Evolutionary conservation across 257 asterid species (phyloP).

Genomic region (Echites panduratus): DNA sequence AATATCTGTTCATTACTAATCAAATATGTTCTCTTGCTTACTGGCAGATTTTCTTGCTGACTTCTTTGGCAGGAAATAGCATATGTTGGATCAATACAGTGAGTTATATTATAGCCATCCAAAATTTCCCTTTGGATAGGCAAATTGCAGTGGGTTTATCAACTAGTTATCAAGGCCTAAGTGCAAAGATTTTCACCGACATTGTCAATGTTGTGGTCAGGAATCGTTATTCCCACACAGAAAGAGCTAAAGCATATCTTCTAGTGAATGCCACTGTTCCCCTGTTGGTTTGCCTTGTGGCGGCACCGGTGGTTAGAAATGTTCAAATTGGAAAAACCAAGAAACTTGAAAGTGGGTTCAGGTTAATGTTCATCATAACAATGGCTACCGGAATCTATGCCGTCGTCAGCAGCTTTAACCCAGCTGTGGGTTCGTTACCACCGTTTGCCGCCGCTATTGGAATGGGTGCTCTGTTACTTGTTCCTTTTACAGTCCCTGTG

Average conservation of each 20-base stretch:
- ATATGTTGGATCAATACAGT: conserved; percentile 84
- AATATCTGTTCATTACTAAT: conserved; percentile 44
- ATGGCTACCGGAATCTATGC: conserved; percentile 46
- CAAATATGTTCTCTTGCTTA: conserved; percentile 30
- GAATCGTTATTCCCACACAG: not conserved
- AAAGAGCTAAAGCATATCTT: conserved; percentile 45
- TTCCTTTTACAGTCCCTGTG: conserved; percentile 43
- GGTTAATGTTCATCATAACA: conserved; percentile 46
- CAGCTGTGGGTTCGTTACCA: conserved; percentile 17
- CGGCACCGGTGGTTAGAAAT: conserved; percentile 38
- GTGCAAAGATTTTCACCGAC: conserved; percentile 50
- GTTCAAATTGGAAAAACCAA: conserved; percentile 30
- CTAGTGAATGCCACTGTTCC: conserved; percentile 52
- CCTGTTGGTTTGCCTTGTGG: conserved; percentile 23
- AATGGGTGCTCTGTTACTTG: conserved; percentile 25
- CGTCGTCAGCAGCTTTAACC: conserved; percentile 41
- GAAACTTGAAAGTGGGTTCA: conserved; percentile 52
- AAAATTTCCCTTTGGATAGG: conserved; percentile 58
- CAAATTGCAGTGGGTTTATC: conserved; percentile 67
- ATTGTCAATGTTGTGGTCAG: conserved; percentile 38
- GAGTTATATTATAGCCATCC: conserved; percentile 43
- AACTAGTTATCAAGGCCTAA: conserved; percentile 63
- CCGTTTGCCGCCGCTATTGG: conserved; percentile 22
- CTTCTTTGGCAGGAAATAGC: conserved; percentile 62
- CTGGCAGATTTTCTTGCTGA: conserved; percentile 45